A percentile compares a stretch with the other conserved stretches of the same genome.
Conservation (phyloP, 2,329 filamentous ascomycete species). For the Fusarium incarnatum region DNA sequence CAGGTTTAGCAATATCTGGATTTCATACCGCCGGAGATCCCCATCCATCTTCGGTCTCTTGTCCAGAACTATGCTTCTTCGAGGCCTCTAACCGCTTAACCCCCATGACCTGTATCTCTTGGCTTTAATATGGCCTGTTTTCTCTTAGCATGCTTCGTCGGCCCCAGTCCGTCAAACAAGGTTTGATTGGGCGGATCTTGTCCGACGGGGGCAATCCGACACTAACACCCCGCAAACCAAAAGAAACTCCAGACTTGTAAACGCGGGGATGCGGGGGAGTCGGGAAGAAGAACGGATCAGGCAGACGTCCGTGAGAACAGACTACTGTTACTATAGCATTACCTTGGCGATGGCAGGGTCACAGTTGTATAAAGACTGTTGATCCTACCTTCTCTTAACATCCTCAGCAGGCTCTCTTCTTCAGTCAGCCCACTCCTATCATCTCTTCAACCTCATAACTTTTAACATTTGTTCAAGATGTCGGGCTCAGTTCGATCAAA, state of each 20-base stretch:
- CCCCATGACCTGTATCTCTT: neutral
- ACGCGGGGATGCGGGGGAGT: conserved; percentile 28
- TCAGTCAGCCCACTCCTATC: neutral
- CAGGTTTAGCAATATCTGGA: neutral
- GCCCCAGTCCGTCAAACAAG: neutral
- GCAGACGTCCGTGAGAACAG: neutral
- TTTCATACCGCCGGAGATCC: conserved; percentile 7
- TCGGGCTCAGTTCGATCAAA: conserved; percentile 15
- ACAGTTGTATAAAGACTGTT: neutral
- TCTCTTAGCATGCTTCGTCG: neutral
- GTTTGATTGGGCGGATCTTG: neutral
- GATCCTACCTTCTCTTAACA: neutral
- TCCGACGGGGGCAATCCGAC: conserved; percentile 14
- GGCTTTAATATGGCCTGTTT: neutral
- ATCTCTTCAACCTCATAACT: accelerated
- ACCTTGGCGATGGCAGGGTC: neutral
- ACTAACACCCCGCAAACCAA: neutral
- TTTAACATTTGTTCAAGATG: neutral
- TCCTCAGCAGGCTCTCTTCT: neutral
- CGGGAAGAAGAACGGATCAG: neutral
- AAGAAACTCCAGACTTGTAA: neutral
- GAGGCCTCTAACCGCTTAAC: neutral
- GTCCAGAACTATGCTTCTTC: conserved; percentile 1
- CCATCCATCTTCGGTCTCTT: conserved; percentile 12
- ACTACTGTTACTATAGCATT: neutral